Evolutionary conservation across 345 rosid species (phyloP).

Genomic region (Anastatica hierochuntica): DNA sequence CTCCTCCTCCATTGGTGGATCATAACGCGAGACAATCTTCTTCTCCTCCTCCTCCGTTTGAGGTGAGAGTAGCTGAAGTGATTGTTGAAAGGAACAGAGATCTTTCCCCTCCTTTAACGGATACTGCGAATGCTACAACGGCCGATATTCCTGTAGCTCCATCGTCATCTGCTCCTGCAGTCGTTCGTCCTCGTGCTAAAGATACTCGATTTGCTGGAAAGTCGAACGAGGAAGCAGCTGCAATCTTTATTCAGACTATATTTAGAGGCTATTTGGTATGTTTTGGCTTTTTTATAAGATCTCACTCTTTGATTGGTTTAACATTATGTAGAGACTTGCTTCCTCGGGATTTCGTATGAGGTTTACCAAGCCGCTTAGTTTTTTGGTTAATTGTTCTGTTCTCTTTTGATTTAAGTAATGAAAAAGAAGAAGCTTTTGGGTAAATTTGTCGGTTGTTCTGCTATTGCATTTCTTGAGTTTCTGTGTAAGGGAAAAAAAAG

Average conservation of each 20-base stretch:
- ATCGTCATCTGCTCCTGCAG: conserved; percentile 34
- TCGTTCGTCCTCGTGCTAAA: conserved; percentile 22
- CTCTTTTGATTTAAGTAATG: neutral
- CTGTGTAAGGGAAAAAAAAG: too few relatives aligned
- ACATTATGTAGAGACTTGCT: neutral
- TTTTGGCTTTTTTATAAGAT: neutral
- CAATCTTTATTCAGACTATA: conserved; percentile 76
- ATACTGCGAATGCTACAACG: conserved; percentile 28
- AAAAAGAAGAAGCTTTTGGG: neutral
- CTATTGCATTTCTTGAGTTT: neutral
- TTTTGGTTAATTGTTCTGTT: neutral
- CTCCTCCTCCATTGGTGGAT: conserved; percentile 25
- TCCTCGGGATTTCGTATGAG: neutral
- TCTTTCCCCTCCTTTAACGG: conserved; percentile 23
- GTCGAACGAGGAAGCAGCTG: conserved; percentile 71
- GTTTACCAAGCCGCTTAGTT: neutral
- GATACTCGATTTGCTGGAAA: conserved; percentile 43
- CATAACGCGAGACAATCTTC: conserved; percentile 18
- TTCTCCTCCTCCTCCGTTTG: conserved; percentile 35
- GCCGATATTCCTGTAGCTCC: conserved; percentile 24
- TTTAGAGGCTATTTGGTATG: conserved; percentile 79
- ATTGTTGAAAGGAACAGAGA: conserved; percentile 32
- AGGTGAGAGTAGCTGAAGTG: conserved; percentile 37
- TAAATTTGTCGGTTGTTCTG: neutral
- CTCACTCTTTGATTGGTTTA: neutral